Base-by-base conservation (phyloP, 306 rosid species). In the Vigna hirtella region DNA sequence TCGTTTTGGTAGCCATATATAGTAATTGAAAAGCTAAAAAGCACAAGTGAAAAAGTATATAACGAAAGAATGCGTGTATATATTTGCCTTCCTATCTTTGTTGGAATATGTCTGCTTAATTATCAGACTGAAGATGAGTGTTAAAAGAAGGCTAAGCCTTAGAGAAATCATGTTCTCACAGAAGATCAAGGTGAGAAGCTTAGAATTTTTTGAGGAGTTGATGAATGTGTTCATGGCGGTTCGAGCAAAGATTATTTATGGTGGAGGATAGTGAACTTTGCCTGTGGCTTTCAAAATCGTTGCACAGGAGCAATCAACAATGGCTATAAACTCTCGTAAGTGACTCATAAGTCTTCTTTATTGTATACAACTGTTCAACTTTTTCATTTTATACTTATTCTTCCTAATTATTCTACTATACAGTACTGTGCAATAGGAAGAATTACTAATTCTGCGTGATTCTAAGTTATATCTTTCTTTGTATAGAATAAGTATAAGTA, bases 41-140 rank as follows among this genome's bases (percentile, higher is more conserved):
- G 12, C 9, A 42, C 12, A 9, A 42, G 5, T 26, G 38, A 18
- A 9, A 42, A 42, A 42, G 47, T 42, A 42, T 42, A 42, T 2
- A 42, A 61, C n/a, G 9, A n/a, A 0, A n/a, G 55, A 45, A 48
- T 13, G 3, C 12, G 0, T 20, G 11, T 67, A 69, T 34, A 4
- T 34, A 7, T 17, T 47, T 74, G 49, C 83, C 87, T 83, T 76
- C 6, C 79, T 73, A 66, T 63, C 81, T 57, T 67, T 79, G 13
- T 51, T 15, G 34, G 73, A 75, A 30, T 36, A 18, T 6, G 81
- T 15, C 1, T 76, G 78, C 17, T 17, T 15, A 18, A 62, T 70
- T 3, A 71, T 48, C 24, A 62, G 1, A 76, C 17, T 12, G 51
- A 61, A 70, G 30, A 11, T 30, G 18, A 82, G 70, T 13, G 48